These are phyloP conservation scores for Vickermania spadyakhi DNA, from an alignment of 208 protist genomes.

Conservation along the genomic window DNA sequence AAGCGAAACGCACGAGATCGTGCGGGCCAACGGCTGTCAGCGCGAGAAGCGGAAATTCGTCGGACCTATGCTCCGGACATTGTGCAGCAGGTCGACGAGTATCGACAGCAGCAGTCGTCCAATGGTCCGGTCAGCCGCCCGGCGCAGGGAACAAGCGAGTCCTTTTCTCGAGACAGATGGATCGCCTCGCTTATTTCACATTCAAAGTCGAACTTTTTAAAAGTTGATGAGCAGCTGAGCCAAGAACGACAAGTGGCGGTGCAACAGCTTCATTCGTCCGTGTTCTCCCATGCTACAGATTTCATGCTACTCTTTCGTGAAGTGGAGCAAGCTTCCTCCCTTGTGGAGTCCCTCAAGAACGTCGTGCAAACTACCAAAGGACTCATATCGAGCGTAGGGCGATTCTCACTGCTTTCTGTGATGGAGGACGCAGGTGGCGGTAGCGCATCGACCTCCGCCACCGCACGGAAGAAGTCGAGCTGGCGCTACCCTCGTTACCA, in stretches of 20 bases:
- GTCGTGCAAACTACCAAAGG: slow-evolving; percentile 79
- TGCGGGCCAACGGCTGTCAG: slow-evolving; percentile 16
- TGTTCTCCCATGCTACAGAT: slow-evolving; percentile 66
- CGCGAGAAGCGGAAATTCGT: slow-evolving; percentile 38
- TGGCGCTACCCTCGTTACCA: not conserved
- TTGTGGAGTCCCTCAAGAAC: slow-evolving; percentile 74
- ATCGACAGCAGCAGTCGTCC: not conserved
- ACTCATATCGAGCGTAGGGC: slow-evolving; percentile 67
- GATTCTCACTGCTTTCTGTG: slow-evolving; percentile 32
- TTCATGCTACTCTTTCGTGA: slow-evolving; percentile 80
- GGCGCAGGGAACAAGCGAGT: slow-evolving; percentile 8
- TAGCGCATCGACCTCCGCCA: not conserved
- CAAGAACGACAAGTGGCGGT: slow-evolving; percentile 64
- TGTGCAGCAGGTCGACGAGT: slow-evolving; percentile 7
- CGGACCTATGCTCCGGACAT: slow-evolving; percentile 41
- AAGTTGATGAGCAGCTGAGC: slow-evolving; percentile 62
- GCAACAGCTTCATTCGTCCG: slow-evolving; percentile 43
- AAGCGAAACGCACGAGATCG: not conserved
- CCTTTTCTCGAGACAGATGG: slow-evolving; percentile 66
- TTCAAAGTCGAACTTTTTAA: slow-evolving; percentile 51
- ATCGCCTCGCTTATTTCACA: slow-evolving; percentile 46
- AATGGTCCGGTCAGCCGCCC: slow-evolving; percentile 2
- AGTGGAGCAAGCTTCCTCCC: slow-evolving; percentile 50
- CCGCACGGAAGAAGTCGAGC: not conserved
- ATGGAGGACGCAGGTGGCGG: slow-evolving; percentile 1